Conservation (phyloP, 2,329 filamentous ascomycete genomes). For the Pseudofabraea citricarpa region DNA sequence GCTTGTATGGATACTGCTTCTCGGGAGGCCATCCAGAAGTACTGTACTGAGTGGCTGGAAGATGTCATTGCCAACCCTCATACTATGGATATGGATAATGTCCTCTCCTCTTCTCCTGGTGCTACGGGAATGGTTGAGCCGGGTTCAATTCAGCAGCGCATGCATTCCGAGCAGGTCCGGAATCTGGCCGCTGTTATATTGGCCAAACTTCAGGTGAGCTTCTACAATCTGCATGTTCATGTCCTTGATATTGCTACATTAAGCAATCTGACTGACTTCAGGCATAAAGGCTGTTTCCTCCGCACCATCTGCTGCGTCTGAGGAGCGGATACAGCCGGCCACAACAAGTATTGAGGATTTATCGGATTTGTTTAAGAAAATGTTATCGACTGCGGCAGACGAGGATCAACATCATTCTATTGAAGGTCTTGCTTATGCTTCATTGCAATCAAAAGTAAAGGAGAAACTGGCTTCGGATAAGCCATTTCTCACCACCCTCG, state of each 20-base stretch:
- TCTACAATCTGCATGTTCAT: slow-evolving; percentile 18
- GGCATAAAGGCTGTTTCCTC: slow-evolving; percentile 29
- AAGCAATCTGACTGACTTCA: slow-evolving; percentile 28
- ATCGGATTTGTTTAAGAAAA: slow-evolving; percentile 58
- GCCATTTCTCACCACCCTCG: slow-evolving; percentile 63
- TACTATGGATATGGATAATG: slow-evolving; percentile 38
- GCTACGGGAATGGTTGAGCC: slow-evolving; percentile 19
- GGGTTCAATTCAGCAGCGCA: slow-evolving; percentile 25
- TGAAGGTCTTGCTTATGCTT: slow-evolving; percentile 89
- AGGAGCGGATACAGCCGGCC: slow-evolving; percentile 40
- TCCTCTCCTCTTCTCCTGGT: slow-evolving; percentile 13
- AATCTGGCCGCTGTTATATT: slow-evolving; percentile 69
- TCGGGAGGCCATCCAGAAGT: slow-evolving; percentile 76
- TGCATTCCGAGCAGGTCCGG: slow-evolving; percentile 56
- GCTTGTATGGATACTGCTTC: slow-evolving; percentile 83
- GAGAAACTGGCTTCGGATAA: slow-evolving; percentile 70
- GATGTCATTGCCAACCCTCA: slow-evolving; percentile 73
- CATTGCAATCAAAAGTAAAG: slow-evolving; percentile 79
- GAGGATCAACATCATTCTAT: slow-evolving; percentile 62
- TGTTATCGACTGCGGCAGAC: slow-evolving; percentile 55
- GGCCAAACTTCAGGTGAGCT: slow-evolving; percentile 62
- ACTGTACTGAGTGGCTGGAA: slow-evolving; percentile 83
- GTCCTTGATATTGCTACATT: slow-evolving; percentile 5
- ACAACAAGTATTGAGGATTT: slow-evolving; percentile 62
- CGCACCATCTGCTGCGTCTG: slow-evolving; percentile 18